A percentile compares a stretch with the other conserved stretches of the same genome.
phyloP scores from a whole-genome alignment of 495 filamentous ascomycete species.

The Penicillium cataractarum region DNA sequence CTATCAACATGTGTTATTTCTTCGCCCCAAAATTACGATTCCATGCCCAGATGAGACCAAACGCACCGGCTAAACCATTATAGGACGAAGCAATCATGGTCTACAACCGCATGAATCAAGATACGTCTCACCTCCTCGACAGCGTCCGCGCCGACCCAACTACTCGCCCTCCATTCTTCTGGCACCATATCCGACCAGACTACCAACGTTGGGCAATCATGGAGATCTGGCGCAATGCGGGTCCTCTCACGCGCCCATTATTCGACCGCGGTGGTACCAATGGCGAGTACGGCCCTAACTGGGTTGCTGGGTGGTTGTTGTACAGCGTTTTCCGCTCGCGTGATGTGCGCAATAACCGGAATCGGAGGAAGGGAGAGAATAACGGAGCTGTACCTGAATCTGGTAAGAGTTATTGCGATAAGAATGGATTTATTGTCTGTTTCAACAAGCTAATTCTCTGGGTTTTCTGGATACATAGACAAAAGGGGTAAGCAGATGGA shows the following conservation, averaged over 20 bases:
- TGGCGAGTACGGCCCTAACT: slow-evolving; percentile 56
- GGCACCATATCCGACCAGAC: slow-evolving; percentile 50
- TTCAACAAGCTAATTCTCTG: slow-evolving; percentile 8
- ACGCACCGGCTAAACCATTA: not conserved
- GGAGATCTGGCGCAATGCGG: slow-evolving; percentile 44
- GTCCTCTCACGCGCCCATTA: slow-evolving; percentile 37
- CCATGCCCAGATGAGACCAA: not conserved
- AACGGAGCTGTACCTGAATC: slow-evolving; percentile 17
- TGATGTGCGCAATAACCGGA: slow-evolving; percentile 58
- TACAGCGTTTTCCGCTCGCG: slow-evolving; percentile 63
- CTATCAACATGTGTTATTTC: not conserved
- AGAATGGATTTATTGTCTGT: slow-evolving; percentile 1
- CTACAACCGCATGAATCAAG: slow-evolving; percentile 48
- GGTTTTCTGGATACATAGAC: slow-evolving; percentile 19
- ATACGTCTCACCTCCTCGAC: slow-evolving; percentile 46
- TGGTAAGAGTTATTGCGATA: slow-evolving; percentile 28
- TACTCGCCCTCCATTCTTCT: slow-evolving; percentile 48
- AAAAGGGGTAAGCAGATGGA: slow-evolving; percentile 29
- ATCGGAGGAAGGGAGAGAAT: slow-evolving; percentile 45
- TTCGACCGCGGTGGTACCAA: slow-evolving; percentile 45
- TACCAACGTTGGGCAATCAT: slow-evolving; percentile 45
- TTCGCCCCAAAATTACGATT: not conserved
- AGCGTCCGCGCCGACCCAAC: slow-evolving; percentile 37
- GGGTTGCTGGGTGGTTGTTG: slow-evolving; percentile 61
- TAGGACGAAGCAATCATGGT: slow-evolving; percentile 53